Percentiles rank a stretch among this genome's conserved stretches.
Conservation (phyloP, 106 monocot species). For the Dendrobium officinale region DNA sequence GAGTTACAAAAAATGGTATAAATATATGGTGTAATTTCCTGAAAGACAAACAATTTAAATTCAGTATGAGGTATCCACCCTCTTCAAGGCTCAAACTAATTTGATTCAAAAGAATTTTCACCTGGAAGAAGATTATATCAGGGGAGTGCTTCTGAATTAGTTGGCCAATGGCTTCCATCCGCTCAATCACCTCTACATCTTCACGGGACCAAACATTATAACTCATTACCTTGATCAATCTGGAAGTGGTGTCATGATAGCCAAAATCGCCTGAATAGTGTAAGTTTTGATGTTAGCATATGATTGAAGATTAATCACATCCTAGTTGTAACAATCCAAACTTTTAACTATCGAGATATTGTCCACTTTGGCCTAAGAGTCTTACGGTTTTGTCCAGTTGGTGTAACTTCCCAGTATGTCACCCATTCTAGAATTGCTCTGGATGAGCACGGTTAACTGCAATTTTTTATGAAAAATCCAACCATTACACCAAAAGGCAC, state of each 20-base stretch:
- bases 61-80: neutral
- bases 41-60: constrained; percentile 3
- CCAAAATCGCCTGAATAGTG: neutral
- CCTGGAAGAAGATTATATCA: constrained; percentile 92
- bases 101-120: neutral
- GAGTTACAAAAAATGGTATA: constrained; percentile 58
- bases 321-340: too few species aligned
- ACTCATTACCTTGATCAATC: constrained; percentile 48
- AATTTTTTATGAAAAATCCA: too few species aligned
- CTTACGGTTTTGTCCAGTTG: too few species aligned
- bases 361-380: too few species aligned
- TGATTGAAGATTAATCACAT: neutral
- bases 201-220: constrained; percentile 96
- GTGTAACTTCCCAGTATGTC: too few species aligned
- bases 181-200: constrained; percentile 60
- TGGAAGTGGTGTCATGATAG: neutral
- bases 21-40: constrained; percentile 87
- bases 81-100: neutral
- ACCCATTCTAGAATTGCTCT: too few species aligned
- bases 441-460: too few species aligned
- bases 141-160: constrained; percentile 64
- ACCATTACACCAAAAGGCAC: too few species aligned
- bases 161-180: constrained; percentile 79
- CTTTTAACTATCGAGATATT: too few species aligned
- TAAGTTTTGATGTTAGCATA: too few species aligned